Base-by-base conservation (phyloP, 2,329 filamentous ascomycete genomes). In the Colletotrichum melonis region DNA sequence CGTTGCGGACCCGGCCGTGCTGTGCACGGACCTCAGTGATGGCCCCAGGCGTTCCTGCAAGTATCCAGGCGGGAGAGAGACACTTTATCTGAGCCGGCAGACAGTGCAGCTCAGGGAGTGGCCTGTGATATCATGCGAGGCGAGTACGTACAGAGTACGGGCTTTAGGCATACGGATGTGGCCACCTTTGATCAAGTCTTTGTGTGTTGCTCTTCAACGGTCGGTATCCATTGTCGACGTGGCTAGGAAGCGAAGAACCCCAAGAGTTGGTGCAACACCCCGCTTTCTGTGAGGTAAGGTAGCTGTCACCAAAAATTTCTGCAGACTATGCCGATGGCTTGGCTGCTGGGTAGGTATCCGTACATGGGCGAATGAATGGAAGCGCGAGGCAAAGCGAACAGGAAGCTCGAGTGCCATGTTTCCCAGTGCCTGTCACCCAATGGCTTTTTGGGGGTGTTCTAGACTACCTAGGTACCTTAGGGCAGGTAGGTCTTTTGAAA, bases 161-260 rank as follows among this genome's bases (percentile, higher is more conserved):
- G 16, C 1, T 49, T 19, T 2, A 35, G 49, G 59, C 59, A 42
- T 22, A 22, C 1, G 24, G n/a, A 26, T 35, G 8, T 8, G 8
- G 42, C 16, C 42, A 11, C 19, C 42, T 49, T 49, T 49, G 42
- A 49, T 49, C 7, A 11, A 22, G 9, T 56, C 52, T 28, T 22
- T 28, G 63, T 65, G 63, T 65, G n/a, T 32, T 28, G 52, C 9
- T 54, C 63, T 56, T 55, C 22, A 55, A 38, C 63, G 62, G 62
- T n/a, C n/a, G 14, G 16, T 58, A 28, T 28, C 24, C 16, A 16
- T 55, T 55, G 26, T 22, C 42, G 52, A 22, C 42, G 32, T 16
- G n/a, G 35, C 42, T 12, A 24, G 26, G 28, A 54, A 12, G 32
- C 32, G 32, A 28, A 38, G 32, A 42, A 38, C 14, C 49, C 24